Conservation (phyloP, 768 basidiomycete genomes). For the Hericium coralloides region DNA sequence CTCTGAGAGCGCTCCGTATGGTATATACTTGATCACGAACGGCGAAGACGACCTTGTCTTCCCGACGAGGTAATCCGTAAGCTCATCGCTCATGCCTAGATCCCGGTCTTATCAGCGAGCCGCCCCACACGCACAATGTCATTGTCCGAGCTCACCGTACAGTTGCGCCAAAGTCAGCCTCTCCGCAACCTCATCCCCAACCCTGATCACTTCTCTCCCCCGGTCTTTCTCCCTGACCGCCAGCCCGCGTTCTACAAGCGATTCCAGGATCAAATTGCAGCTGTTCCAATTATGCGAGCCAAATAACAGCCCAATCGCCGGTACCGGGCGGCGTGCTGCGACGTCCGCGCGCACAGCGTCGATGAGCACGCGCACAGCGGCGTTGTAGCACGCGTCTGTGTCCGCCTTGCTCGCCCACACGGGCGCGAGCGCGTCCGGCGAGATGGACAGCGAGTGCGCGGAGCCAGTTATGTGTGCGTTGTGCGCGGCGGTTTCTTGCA, state of each 20-base stretch:
- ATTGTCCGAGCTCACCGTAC: constrained; percentile 47
- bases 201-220: constrained; percentile 19
- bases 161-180: constrained; percentile 72
- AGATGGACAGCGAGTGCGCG: constrained; percentile 33
- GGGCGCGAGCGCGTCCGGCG: constrained; percentile 49
- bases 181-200: constrained; percentile 50
- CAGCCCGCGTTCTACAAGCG: constrained; percentile 49
- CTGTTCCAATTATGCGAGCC: constrained; percentile 83
- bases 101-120: background rate
- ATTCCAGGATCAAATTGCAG: constrained; percentile 49
- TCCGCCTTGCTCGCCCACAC: constrained; percentile 62
- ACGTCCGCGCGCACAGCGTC: constrained; percentile 28
- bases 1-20: constrained; percentile 65
- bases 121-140: background rate
- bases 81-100: constrained; percentile 80
- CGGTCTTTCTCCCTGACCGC: constrained; percentile 22
- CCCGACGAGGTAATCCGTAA: constrained; percentile 62
- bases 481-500: constrained; percentile 56
- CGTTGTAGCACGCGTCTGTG: constrained; percentile 69
- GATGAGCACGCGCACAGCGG: constrained; percentile 49
- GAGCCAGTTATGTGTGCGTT: constrained; percentile 9
- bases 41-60: constrained; percentile 47
- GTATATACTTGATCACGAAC: constrained; percentile 77
- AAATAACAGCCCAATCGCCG: constrained; percentile 60
- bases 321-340: constrained; percentile 30